phyloP scores from a whole-genome alignment of 371 early-diverging fungal species.

The Mortierella sp. region DNA sequence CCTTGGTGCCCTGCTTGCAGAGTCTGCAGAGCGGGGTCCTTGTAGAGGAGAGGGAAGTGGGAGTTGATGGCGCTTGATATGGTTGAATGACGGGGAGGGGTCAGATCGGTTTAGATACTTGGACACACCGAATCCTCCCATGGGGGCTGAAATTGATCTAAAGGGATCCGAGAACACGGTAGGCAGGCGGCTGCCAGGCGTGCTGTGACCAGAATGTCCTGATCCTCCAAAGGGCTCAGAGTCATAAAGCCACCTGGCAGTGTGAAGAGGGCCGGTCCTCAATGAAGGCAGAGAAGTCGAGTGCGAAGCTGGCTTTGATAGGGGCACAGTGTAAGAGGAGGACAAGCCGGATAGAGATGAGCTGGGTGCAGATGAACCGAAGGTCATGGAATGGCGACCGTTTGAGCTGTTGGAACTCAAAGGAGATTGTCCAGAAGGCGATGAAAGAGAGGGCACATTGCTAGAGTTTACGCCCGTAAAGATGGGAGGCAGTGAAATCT shows the following conservation, averaged over 20 bases:
- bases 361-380: conserved; percentile 9
- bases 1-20: conserved; percentile 12
- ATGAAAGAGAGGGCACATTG: conserved; percentile 23
- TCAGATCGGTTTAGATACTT: conserved; percentile 50
- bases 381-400: conserved; percentile 5
- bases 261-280: conserved; percentile 48
- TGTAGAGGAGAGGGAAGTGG: conserved; percentile 38
- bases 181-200: conserved; percentile 27
- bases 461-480: conserved; percentile 14
- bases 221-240: conserved; percentile 40
- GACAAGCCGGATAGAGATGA: conserved; percentile 15
- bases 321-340: conserved; percentile 32
- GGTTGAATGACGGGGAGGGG: conserved; percentile 23
- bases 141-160: conserved; percentile 44
- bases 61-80: conserved; percentile 42
- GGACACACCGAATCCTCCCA: conserved; percentile 56
- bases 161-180: conserved; percentile 46
- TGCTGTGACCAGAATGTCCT: conserved; percentile 16
- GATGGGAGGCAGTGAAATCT: conserved; percentile 46
- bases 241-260: conserved; percentile 50
- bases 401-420: conserved; percentile 26
- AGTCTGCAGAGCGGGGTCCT: conserved; percentile 12
- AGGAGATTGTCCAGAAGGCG: conserved; percentile 32
- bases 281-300: conserved; percentile 37
- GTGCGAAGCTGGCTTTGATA: conserved; percentile 26